Evolutionary conservation across 148 eudicot species (phyloP).

Genomic region (Silene uniflora): DNA sequence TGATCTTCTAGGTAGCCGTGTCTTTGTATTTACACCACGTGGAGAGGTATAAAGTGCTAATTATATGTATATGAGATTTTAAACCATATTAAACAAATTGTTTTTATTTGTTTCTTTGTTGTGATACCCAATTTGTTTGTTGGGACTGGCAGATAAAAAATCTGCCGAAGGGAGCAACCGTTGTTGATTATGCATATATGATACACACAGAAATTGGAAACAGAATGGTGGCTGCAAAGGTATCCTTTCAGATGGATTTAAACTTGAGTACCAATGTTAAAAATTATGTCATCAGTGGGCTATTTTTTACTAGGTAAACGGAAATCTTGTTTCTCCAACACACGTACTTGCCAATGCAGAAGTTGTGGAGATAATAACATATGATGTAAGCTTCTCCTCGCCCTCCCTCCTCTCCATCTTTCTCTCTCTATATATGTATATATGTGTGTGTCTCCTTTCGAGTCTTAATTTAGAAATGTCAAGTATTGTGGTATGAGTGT

Average conservation of each 20-base stretch:
- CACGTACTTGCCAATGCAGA: constrained; percentile 96
- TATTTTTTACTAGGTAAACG: constrained; percentile 75
- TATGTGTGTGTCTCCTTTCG: background rate
- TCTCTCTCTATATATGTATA: too few species aligned
- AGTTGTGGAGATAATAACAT: constrained; percentile 90
- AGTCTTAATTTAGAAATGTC: background rate
- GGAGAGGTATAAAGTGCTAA: constrained; percentile 71
- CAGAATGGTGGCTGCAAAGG: constrained; percentile 99
- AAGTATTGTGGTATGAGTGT: background rate
- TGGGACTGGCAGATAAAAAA: constrained; percentile 68
- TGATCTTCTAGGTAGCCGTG: constrained; percentile 93
- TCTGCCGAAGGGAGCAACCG: constrained; percentile 91
- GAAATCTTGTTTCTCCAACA: constrained; percentile 76
- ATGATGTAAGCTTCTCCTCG: constrained; percentile 51
- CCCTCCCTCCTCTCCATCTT: background rate
- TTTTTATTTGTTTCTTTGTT: constrained; percentile 3
- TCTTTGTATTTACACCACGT: constrained; percentile 92
- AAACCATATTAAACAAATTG: background rate
- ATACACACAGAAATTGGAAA: constrained; percentile 97
- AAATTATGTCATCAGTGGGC: constrained; percentile 11
- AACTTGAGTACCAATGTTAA: background rate
- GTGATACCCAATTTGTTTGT: background rate
- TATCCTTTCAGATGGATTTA: constrained; percentile 25
- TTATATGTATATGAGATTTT: background rate
- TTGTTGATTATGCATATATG: constrained; percentile 95